Percentiles rank a stretch among this genome's conserved stretches.
phyloP scores from a whole-genome alignment of 129 eudicot genomes.

The Flaveria trinervia region DNA sequence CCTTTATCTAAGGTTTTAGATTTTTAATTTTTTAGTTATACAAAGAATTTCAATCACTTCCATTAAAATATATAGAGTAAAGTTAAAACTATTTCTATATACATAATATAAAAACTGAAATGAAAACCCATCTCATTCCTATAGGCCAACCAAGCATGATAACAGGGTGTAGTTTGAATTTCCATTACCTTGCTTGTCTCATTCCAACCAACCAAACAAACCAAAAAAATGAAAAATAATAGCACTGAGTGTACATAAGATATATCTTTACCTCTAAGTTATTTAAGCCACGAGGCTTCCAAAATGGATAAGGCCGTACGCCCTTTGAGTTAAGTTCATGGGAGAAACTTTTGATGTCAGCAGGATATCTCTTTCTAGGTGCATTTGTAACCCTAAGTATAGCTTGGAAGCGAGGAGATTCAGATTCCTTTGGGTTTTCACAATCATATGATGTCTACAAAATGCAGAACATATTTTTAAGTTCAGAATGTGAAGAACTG shows the following conservation, averaged over 20 bases:
- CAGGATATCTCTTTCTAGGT: slow-evolving; percentile 86
- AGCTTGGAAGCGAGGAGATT: slow-evolving; percentile 99
- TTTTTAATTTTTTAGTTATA: neutral
- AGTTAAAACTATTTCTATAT: neutral
- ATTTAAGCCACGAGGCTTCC: slow-evolving; percentile 95
- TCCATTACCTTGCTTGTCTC: slow-evolving; percentile 1
- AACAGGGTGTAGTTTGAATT: neutral
- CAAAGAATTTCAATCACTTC: neutral
- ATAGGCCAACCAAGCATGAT: neutral
- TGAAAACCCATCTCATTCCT: neutral
- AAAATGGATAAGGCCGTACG: slow-evolving; percentile 92
- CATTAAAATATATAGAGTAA: neutral
- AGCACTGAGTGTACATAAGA: neutral
- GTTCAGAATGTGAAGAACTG: neutral
- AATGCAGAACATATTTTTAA: neutral
- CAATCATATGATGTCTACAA: slow-evolving; percentile 79
- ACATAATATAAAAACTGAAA: neutral
- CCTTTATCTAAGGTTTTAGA: neutral
- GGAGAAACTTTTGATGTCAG: slow-evolving; percentile 94
- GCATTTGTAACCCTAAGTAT: slow-evolving; percentile 96
- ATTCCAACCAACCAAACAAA: slow-evolving; percentile 5
- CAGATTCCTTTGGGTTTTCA: slow-evolving; percentile 98
- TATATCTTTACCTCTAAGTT: slow-evolving; percentile 69
- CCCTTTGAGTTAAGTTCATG: slow-evolving; percentile 99
- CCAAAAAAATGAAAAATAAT: slow-evolving; percentile 7